Evolutionary conservation across 75 land plant species (phyloP).

Genomic region (Sequoiadendron giganteum): DNA sequence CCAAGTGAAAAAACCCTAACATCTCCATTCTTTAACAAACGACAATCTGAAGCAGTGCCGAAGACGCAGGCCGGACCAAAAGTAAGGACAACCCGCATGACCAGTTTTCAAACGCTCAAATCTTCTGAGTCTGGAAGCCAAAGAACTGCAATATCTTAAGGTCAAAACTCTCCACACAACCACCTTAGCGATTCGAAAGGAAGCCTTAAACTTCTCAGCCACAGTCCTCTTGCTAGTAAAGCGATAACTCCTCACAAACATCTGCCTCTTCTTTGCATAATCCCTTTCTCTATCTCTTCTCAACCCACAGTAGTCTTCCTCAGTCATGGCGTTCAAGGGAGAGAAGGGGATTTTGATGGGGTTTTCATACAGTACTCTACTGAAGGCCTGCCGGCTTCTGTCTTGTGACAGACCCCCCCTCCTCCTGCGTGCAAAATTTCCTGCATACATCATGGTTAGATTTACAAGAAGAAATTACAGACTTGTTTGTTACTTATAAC

Average conservation of each 20-base stretch:
- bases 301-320: not conserved
- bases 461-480: no score
- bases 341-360: not conserved
- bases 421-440: not conserved
- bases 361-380: not conserved
- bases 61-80: not conserved
- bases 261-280: conserved; percentile 47
- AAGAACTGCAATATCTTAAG: not conserved
- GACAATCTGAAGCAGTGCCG: conserved; percentile 7
- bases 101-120: not conserved
- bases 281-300: not conserved
- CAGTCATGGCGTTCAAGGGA: not conserved
- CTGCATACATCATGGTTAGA: not conserved
- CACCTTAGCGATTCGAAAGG: conserved; percentile 8
- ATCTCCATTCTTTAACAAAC: not conserved
- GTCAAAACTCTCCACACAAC: not conserved
- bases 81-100: not conserved
- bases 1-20: not conserved
- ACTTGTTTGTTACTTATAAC: no score
- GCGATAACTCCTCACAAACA: conserved; percentile 54
- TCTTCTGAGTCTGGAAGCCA: not conserved
- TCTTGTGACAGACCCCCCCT: not conserved
- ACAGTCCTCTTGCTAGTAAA: conserved; percentile 38
- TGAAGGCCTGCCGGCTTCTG: not conserved
- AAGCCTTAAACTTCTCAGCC: conserved; percentile 19